Base-by-base conservation (phyloP, 2,329 filamentous ascomycete species). In the Thermothelomyces thermophilus region DNA sequence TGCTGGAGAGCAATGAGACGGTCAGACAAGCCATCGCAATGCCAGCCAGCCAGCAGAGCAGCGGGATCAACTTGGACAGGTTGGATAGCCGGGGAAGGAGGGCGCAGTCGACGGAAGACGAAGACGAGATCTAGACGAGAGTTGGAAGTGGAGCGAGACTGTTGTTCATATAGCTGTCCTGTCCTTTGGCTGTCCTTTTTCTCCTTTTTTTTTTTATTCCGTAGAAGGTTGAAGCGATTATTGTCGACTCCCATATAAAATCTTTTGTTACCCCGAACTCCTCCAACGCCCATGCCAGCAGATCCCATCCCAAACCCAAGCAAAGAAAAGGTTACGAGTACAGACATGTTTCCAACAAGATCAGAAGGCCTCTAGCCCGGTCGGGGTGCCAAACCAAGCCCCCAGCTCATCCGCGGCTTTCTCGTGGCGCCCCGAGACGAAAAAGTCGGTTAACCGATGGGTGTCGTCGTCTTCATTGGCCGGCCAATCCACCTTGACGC, bases 1-100 rank as follows among this genome's bases (percentile, higher is more conserved):
- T 96, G 63, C 76, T 97, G 51, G 87, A 90, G 70, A 85, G 80
- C 60, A 88, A 84, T n/a, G 89, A 95, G 60, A 86, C 85, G 10
- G 90, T 89, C 3, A 75, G 88, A 42, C 84, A 91, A 65, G 90
- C 90, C 1, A 80, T 95, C 64, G 83, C 83, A 19, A 87, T 95
- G 82, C 79, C 80, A 8, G 68, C 73, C 0, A 67, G 69, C 49
- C 66, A 65, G 46, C 60, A 64, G 45, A 69, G 69, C 48, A 71
- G 66, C 55, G 66, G 65, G 48, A 77, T 84, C 60, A 72, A 73
- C 66, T 63, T 85, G 69, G 77, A 83, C 55, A 78, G 71, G 31
- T 65, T 85, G 65, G 79, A 85, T 63, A 76, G 75, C 60, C 70
- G 68, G 39, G 82, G 82, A 40, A 82, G 73, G 71, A 77, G 70